phyloP scores from a whole-genome alignment of 2,329 filamentous ascomycete species.

The Juglanconis oblonga region DNA sequence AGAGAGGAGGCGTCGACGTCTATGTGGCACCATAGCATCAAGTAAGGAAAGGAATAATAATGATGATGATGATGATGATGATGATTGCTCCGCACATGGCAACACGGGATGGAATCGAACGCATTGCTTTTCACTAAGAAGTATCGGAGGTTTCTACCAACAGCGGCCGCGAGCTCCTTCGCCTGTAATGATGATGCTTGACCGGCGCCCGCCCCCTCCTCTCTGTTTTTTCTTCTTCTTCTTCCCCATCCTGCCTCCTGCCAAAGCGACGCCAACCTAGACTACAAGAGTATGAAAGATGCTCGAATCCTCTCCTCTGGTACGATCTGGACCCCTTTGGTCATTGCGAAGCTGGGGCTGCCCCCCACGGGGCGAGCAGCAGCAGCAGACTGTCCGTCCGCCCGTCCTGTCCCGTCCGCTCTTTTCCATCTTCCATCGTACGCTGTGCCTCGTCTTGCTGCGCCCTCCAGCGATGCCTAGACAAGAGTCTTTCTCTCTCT shows the following conservation, averaged over 20 bases:
- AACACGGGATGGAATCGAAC: neutral
- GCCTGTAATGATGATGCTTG: neutral
- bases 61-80: too few species aligned
- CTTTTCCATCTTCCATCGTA: too few species aligned
- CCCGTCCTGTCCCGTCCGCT: too few species aligned
- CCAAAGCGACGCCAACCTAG: neutral
- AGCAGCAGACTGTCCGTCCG: too few species aligned
- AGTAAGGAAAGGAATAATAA: neutral
- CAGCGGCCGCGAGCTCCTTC: neutral
- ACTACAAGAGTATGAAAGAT: neutral
- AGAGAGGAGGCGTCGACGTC: too few species aligned
- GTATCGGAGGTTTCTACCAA: neutral
- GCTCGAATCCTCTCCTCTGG: neutral
- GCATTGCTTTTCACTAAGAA: neutral
- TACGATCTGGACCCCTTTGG: too few species aligned
- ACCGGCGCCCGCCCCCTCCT: too few species aligned
- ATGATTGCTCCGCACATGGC: too few species aligned
- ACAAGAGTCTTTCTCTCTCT: too few species aligned
- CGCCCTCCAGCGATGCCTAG: too few species aligned
- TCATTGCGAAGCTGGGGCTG: too few species aligned
- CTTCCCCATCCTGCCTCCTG: neutral
- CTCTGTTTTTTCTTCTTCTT: neutral
- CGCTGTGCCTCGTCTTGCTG: too few species aligned
- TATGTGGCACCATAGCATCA: neutral
- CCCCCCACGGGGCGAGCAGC: neutral